Conservation (phyloP, 2,329 filamentous ascomycete species). For the Chaetomiaceae sp. region DNA sequence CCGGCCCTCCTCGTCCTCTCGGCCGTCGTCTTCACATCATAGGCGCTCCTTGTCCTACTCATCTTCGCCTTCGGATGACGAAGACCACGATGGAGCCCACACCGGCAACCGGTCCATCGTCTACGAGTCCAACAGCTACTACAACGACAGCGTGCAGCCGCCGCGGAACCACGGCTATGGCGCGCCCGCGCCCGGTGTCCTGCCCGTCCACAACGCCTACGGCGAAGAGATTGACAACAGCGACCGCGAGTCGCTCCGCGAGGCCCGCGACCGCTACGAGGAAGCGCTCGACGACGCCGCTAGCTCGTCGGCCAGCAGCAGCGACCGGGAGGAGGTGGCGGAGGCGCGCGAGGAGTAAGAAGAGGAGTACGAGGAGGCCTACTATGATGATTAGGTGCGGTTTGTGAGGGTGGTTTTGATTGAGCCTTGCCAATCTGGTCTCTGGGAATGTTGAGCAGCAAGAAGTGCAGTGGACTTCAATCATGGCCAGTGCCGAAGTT, state of each 20-base stretch:
- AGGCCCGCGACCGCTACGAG: conserved; percentile 1
- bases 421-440: neutral
- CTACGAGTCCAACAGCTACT: too few relatives aligned
- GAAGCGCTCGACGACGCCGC: neutral
- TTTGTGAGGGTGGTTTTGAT: too few relatives aligned
- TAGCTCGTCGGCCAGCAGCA: conserved; percentile 21
- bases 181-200: too few relatives aligned
- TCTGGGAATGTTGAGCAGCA: neutral
- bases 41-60: conserved; percentile 10
- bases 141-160: too few relatives aligned
- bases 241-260: conserved; percentile 20
- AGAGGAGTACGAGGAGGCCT: too few relatives aligned
- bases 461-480: neutral
- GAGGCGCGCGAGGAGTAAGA: conserved; percentile 7
- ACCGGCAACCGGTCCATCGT: too few relatives aligned
- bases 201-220: too few relatives aligned
- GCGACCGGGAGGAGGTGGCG: conserved; percentile 21
- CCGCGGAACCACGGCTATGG: too few relatives aligned
- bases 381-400: neutral
- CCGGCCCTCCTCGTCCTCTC: too few relatives aligned
- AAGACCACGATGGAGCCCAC: conserved; percentile 13
- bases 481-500: too few relatives aligned
- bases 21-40: too few relatives aligned
- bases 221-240: conserved; percentile 31
- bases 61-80: conserved; percentile 11